A percentile compares a stretch with the other conserved stretches of the same genome.
Evolutionary conservation across 345 rosid genomes (phyloP).

Genomic region (Salix purpurea): DNA sequence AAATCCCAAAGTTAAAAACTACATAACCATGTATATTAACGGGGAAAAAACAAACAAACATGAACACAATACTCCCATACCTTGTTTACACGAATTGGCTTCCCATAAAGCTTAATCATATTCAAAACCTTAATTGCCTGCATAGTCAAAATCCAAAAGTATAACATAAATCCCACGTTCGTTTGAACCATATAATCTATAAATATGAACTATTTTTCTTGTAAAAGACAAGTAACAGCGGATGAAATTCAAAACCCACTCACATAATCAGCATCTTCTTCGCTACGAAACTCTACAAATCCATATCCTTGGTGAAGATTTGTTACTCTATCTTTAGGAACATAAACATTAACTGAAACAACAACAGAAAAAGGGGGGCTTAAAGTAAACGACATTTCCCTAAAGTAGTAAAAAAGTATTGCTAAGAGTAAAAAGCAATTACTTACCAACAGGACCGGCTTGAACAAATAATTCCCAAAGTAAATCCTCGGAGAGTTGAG

Average conservation of each 20-base stretch:
- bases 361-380: neutral
- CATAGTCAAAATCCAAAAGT: neutral
- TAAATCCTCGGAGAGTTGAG: conserved; percentile 87
- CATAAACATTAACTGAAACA: conserved; percentile 79
- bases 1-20: neutral
- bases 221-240: neutral
- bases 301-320: conserved; percentile 93
- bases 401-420: neutral
- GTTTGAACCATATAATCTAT: too few relatives aligned
- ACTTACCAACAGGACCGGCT: conserved; percentile 93
- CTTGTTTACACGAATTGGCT: conserved; percentile 97
- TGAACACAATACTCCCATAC: conserved; percentile 27
- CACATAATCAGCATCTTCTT: conserved; percentile 98
- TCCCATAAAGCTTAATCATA: conserved; percentile 94
- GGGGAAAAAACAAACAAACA: neutral
- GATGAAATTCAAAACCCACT: conserved; percentile 12
- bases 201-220: too few relatives aligned
- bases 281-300: conserved; percentile 85
- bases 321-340: conserved; percentile 95
- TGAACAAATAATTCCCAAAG: conserved; percentile 97
- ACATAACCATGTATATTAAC: neutral
- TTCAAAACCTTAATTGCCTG: conserved; percentile 97
- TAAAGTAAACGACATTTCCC: neutral
- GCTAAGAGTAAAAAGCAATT: neutral
- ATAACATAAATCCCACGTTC: neutral